Evolutionary conservation across 1,284 basidiomycete genomes (phyloP), one percentile per base, ranked within the genome.

Genomic region (Ceratorhiza oryzae-sativae): DNA sequence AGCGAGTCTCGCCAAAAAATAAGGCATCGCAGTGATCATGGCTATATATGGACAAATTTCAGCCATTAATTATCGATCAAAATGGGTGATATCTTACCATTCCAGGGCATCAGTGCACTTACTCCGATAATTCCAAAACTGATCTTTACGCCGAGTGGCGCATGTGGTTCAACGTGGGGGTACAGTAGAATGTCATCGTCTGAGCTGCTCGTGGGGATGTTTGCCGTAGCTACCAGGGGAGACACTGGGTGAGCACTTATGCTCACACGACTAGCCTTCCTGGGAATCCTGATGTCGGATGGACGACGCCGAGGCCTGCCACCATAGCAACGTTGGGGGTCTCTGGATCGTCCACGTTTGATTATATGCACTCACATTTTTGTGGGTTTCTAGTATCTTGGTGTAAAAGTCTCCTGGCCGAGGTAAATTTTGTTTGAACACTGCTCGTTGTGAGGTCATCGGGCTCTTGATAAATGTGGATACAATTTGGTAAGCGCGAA

Each of bases 51-150:
- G 30, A 73, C 27, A 30, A 6, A 39, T 6, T 48, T 53, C 25
- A 53, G 36, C 39, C 27, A 49, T 25, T 53, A 18, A 2, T 42
- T 30, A 62, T 59, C 53, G 10, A 23, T 18, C 4, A 20, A 56
- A 56, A 56, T 10, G 34, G 32, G 36, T 13, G 2, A 23, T 18
- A 32, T 79, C 84, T 76, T 76, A 91, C 91, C 90, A 78, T 93
- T 92, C 91, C 91, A 93, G 65, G 91, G 89, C 10, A 93, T 80
- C 9, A 93, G 83, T 1, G 89, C 85, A 15, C 90, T 88, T 75
- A 87, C 87, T 9, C 91, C 91, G 20, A 92, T 80, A n/a, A 90
- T 80, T 15, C 46, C 62, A 41, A 65, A 65, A 20, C 62, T 65
- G 20, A 65, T 6, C 34, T 34, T 49, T 1, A 65, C 62, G 1